phyloP scores from a whole-genome alignment of 495 filamentous ascomycete species.

The Aspergillus nidulans region DNA sequence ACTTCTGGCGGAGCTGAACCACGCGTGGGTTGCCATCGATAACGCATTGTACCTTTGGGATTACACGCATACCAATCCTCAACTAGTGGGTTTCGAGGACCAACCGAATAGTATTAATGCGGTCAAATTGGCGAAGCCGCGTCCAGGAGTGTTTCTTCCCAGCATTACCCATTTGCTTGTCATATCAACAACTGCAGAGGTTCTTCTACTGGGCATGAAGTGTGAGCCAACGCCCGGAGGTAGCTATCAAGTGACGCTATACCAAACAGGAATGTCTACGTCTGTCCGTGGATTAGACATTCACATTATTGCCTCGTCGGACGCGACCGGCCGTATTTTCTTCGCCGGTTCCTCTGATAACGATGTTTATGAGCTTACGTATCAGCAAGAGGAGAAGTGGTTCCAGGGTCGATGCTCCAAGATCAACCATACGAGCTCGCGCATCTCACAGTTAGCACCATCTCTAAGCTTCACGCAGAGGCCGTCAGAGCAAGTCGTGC shows the following conservation, averaged over 20 bases:
- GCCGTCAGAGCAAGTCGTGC: slow-evolving; percentile 56
- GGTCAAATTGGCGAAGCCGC: slow-evolving; percentile 77
- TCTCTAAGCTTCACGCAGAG: slow-evolving; percentile 47
- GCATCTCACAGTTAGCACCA: slow-evolving; percentile 67
- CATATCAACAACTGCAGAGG: slow-evolving; percentile 76
- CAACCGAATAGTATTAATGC: slow-evolving; percentile 78
- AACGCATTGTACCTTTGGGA: slow-evolving; percentile 97
- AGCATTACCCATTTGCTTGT: slow-evolving; percentile 82
- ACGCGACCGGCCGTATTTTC: slow-evolving; percentile 80
- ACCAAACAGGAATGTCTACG: slow-evolving; percentile 76
- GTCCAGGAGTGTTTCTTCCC: slow-evolving; percentile 74
- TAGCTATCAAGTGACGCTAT: slow-evolving; percentile 65
- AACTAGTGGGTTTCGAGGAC: slow-evolving; percentile 89
- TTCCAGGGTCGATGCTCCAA: slow-evolving; percentile 78
- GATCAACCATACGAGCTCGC: slow-evolving; percentile 79
- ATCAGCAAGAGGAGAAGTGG: slow-evolving; percentile 96
- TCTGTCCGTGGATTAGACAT: slow-evolving; percentile 68
- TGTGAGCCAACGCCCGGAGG: slow-evolving; percentile 58
- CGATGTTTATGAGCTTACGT: slow-evolving; percentile 88
- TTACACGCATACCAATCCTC: slow-evolving; percentile 80
- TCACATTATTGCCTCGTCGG: slow-evolving; percentile 69
- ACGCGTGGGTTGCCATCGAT: slow-evolving; percentile 95
- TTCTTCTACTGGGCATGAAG: slow-evolving; percentile 77
- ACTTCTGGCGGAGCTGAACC: slow-evolving; percentile 84
- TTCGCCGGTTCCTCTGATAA: slow-evolving; percentile 75